Evolutionary conservation across 2,329 filamentous ascomycete species (phyloP).

Genomic region (Xylariaceae sp.): DNA sequence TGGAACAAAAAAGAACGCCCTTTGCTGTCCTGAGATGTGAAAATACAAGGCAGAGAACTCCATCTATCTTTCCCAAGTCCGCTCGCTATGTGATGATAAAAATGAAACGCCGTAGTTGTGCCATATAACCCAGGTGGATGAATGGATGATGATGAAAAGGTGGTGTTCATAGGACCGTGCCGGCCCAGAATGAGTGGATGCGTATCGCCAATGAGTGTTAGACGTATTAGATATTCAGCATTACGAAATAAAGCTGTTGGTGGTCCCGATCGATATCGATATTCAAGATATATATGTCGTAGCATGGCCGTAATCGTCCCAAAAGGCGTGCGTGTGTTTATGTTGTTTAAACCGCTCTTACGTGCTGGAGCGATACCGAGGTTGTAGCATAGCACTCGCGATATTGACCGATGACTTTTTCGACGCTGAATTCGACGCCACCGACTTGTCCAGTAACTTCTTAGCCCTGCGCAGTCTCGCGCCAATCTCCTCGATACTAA

Average conservation of each 20-base stretch:
- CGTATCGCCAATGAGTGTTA: not conserved
- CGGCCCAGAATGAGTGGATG: not conserved
- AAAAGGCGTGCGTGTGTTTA: not conserved
- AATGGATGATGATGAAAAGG: not conserved
- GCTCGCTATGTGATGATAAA: not conserved
- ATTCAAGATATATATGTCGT: not conserved
- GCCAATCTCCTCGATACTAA: conserved; percentile 8
- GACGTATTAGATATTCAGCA: not conserved
- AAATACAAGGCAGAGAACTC: not conserved
- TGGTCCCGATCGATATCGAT: not conserved
- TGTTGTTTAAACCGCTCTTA: not conserved
- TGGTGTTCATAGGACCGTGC: not conserved
- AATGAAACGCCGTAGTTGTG: not conserved
- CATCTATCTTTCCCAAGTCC: not conserved
- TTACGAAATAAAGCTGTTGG: not conserved
- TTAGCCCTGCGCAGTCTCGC: conserved; percentile 14
- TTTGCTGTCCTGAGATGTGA: not conserved
- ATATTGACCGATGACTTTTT: not conserved
- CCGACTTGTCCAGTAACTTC: conserved; percentile 8
- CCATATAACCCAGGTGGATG: not conserved
- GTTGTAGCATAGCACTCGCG: not conserved
- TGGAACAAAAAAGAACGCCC: not conserved
- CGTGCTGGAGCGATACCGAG: not conserved
- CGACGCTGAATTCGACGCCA: not conserved
- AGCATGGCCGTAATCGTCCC: not conserved